A percentile compares a stretch with the other conserved stretches of the same genome.
Evolutionary conservation across 352 stramenopile genomes (phyloP).

Genomic region (Saprolegnia diclina): DNA sequence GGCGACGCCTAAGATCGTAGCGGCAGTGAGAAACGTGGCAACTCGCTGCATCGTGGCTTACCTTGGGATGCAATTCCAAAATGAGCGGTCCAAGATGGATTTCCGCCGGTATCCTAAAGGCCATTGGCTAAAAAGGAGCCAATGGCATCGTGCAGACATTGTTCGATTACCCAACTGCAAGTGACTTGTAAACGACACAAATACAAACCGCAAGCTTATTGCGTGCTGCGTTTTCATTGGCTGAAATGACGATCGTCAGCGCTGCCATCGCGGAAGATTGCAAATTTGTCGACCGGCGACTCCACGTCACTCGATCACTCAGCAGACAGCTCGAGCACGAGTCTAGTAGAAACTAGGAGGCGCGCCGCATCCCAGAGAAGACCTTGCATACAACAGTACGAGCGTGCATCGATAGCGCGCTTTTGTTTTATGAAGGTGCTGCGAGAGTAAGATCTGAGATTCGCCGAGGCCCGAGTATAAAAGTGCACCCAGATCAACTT

Average conservation of each 20-base stretch:
- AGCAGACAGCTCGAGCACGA: not conserved
- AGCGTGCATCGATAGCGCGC: not conserved
- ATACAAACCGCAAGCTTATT: constrained; percentile 4
- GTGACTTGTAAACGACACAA: constrained; percentile 11
- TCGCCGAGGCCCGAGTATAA: not conserved
- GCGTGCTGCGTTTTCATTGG: not conserved
- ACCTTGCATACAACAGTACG: not conserved
- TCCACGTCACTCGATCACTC: not conserved
- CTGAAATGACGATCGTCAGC: not conserved
- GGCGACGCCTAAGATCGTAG: constrained; percentile 3
- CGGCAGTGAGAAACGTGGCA: not conserved
- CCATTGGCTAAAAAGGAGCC: constrained; percentile 3
- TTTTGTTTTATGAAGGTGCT: not conserved
- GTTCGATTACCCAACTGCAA: constrained; percentile 18
- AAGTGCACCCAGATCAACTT: constrained; percentile 9
- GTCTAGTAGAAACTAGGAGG: not conserved
- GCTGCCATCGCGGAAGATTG: not conserved
- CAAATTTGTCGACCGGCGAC: not conserved
- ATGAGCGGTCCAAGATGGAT: constrained; percentile 7
- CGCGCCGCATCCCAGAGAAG: too few relatives aligned
- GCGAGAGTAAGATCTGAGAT: not conserved
- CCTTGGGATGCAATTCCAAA: constrained; percentile 4
- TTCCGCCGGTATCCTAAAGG: not conserved
- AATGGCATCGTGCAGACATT: not conserved
- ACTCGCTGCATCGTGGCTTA: not conserved